phyloP scores from a whole-genome alignment of 768 basidiomycete genomes.

The Boletus pseudopeckii region DNA sequence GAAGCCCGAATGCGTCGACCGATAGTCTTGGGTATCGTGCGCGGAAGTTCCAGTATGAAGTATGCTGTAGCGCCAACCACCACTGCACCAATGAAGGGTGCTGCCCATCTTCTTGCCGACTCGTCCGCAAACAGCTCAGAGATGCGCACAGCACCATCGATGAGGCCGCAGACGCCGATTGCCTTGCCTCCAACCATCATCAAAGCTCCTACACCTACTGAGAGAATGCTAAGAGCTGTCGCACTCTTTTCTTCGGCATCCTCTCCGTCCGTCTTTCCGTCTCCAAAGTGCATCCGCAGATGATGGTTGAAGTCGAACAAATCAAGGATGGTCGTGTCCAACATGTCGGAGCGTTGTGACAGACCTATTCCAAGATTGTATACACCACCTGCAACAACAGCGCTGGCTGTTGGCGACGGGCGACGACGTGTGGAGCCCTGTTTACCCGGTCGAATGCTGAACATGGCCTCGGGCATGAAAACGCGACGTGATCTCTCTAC shows the following conservation, averaged over 20 bases:
- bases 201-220: conserved; percentile 79
- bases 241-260: conserved; percentile 40
- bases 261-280: conserved; percentile 33
- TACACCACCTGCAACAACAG: conserved; percentile 72
- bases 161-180: conserved; percentile 66
- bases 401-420: conserved; percentile 35
- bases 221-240: conserved; percentile 68
- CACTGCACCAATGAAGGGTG: conserved; percentile 76
- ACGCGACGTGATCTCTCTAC: conserved; percentile 79
- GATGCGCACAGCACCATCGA: conserved; percentile 76
- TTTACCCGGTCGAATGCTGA: conserved; percentile 52
- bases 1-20: conserved; percentile 77
- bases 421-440: conserved; percentile 38
- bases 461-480: conserved; percentile 99
- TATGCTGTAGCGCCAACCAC: conserved; percentile 74
- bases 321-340: conserved; percentile 78
- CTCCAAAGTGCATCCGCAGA: conserved; percentile 67
- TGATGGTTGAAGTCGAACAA: conserved; percentile 84
- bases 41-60: conserved; percentile 83
- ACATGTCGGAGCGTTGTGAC: conserved; percentile 70
- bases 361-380: conserved; percentile 83
- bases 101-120: conserved; percentile 79
- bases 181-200: conserved; percentile 87
- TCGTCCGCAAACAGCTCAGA: conserved; percentile 81
- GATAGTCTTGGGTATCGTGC: conserved; percentile 83